A percentile compares a stretch with the other conserved stretches of the same genome.
phyloP scores from a whole-genome alignment of 306 rosid genomes.

The Ammopiptanthus mongolicus region DNA sequence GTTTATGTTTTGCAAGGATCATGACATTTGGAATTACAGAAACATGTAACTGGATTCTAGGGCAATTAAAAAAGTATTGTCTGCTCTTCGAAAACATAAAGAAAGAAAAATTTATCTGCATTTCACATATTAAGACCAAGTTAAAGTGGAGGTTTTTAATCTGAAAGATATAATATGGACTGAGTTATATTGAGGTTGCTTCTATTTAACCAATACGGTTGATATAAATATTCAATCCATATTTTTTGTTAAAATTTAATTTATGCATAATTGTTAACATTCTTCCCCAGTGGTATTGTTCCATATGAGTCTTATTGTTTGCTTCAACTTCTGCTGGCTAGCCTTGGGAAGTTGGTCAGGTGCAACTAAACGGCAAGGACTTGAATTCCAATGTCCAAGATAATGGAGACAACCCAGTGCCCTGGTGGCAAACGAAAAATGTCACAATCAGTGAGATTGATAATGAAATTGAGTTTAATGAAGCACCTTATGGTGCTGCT shows the following conservation, averaged over 20 bases:
- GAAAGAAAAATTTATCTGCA: neutral
- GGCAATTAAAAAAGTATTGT: neutral
- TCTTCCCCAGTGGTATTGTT: neutral
- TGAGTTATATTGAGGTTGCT: neutral
- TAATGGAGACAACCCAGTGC: constrained; percentile 35
- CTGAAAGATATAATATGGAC: neutral
- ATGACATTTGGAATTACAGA: neutral
- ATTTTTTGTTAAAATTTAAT: neutral
- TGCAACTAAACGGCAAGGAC: constrained; percentile 41
- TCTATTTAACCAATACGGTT: neutral
- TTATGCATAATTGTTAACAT: neutral
- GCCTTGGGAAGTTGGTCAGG: constrained; percentile 79
- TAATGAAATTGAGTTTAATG: constrained; percentile 32
- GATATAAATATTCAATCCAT: neutral
- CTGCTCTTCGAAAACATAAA: neutral
- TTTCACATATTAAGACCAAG: neutral
- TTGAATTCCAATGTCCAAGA: constrained; percentile 36
- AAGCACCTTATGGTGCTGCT: constrained; percentile 24
- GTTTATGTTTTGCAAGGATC: constrained; percentile 12
- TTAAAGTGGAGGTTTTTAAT: neutral
- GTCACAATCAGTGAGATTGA: constrained; percentile 47
- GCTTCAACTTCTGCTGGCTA: constrained; percentile 33
- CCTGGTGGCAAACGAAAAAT: constrained; percentile 61
- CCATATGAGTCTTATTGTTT: constrained; percentile 15
- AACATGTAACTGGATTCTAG: neutral